Evolutionary conservation across 129 eudicot genomes (phyloP).

Genomic region (Escallonia herrerae): DNA sequence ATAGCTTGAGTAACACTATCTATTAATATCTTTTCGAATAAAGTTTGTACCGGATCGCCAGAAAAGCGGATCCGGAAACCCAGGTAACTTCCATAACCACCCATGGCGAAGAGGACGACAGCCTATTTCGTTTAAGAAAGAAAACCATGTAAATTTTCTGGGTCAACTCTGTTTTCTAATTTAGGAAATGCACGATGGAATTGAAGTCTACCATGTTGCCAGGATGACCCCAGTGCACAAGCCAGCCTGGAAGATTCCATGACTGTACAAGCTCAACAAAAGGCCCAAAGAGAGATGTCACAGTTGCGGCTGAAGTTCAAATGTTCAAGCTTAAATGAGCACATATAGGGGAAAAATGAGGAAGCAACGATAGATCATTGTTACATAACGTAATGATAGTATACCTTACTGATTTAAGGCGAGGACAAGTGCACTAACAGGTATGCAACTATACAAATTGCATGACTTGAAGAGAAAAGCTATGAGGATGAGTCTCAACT

Average conservation of each 20-base stretch:
- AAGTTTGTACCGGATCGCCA: conserved; percentile 58
- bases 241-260: conserved; percentile 81
- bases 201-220: conserved; percentile 73
- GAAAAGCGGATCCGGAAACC: conserved; percentile 84
- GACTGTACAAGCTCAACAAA: conserved; percentile 71
- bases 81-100: conserved; percentile 90
- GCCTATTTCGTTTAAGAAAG: too few species aligned
- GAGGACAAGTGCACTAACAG: not conserved
- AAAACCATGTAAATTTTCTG: too few species aligned
- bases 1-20: too few species aligned
- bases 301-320: conserved; percentile 50
- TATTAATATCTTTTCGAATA: too few species aligned
- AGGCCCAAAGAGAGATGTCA: conserved; percentile 72
- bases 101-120: conserved; percentile 97
- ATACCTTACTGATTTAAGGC: too few species aligned
- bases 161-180: too few species aligned
- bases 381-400: too few species aligned
- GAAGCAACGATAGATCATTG: not conserved
- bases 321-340: conserved; percentile 7
- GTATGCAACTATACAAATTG: too few species aligned
- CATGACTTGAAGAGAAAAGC: not conserved
- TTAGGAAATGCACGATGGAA: not conserved
- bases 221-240: conserved; percentile 98
- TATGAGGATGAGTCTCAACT: not conserved
- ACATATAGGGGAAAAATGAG: too few species aligned